A percentile compares a stretch with the other conserved stretches of the same genome.
phyloP scores from a whole-genome alignment of 2,329 filamentous ascomycete species.

The Camptophora hylomeconis region DNA sequence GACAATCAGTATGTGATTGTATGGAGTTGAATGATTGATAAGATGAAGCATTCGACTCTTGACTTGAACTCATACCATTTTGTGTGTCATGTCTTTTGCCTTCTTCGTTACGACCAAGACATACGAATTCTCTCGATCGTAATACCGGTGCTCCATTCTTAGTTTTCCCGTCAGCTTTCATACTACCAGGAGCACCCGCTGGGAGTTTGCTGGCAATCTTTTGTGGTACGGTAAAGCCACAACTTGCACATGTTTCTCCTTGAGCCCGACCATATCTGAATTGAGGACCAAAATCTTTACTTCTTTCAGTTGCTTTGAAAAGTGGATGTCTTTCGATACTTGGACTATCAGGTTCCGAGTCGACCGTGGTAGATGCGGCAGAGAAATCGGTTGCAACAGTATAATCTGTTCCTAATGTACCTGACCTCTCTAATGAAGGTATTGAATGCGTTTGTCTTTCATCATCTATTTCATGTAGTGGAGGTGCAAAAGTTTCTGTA shows the following conservation, averaged over 20 bases:
- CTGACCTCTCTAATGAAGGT: constrained; percentile 11
- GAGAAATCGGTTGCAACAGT: constrained; percentile 20
- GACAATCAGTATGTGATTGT: constrained; percentile 22
- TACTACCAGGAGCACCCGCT: constrained; percentile 38
- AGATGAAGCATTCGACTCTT: constrained; percentile 30
- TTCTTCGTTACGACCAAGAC: constrained; percentile 34
- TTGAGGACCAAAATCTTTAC: constrained; percentile 8
- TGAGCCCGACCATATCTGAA: constrained; percentile 29
- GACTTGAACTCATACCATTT: constrained; percentile 19
- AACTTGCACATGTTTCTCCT: constrained; percentile 44
- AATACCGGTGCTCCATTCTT: constrained; percentile 42
- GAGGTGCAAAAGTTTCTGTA: constrained; percentile 10
- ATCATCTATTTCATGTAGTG: constrained; percentile 9
- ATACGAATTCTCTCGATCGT: constrained; percentile 40
- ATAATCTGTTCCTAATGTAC: constrained; percentile 14
- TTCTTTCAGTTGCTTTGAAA: constrained; percentile 22
- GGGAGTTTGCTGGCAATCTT: constrained; percentile 41
- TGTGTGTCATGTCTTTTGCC: constrained; percentile 1
- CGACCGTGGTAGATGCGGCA: constrained; percentile 16
- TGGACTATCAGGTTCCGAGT: constrained; percentile 16
- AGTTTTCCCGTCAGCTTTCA: constrained; percentile 34
- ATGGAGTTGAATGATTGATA: constrained; percentile 19
- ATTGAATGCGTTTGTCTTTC: constrained; percentile 5
- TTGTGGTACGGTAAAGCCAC: constrained; percentile 42
- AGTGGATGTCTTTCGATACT: constrained; percentile 39